phyloP scores from a whole-genome alignment of 1,139 yeast genomes.

The Saccharomyces pastorianus region DNA sequence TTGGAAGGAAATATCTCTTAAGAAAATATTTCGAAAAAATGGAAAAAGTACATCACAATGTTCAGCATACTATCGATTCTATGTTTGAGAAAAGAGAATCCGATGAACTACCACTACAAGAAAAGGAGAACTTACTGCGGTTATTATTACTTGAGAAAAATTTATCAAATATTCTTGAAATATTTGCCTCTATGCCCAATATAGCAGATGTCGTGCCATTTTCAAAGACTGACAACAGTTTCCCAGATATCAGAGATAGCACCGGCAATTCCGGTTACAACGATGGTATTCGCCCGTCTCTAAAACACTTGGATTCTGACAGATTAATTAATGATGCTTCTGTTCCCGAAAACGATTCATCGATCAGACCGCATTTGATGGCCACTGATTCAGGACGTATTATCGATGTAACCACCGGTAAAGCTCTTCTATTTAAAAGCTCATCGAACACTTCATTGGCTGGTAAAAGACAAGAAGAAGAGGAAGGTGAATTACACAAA shows the following conservation, averaged over 20 bases:
- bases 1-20: conserved; percentile 34
- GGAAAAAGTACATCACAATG: conserved; percentile 43
- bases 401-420: conserved; percentile 61
- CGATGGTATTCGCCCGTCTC: conserved; percentile 6
- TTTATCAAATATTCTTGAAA: conserved; percentile 53
- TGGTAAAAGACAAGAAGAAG: conserved; percentile 72
- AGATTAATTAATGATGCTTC: conserved; percentile 14
- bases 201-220: not conserved
- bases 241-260: conserved; percentile 10
- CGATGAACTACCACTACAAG: conserved; percentile 52
- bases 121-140: conserved; percentile 62
- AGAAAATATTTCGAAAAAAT: conserved; percentile 47
- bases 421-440: conserved; percentile 58
- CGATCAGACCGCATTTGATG: conserved; percentile 52
- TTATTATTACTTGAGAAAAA: conserved; percentile 59
- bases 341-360: conserved; percentile 10
- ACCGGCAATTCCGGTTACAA: conserved; percentile 5
- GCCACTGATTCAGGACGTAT: conserved; percentile 56
- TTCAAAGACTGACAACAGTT: conserved; percentile 10
- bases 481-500: conserved; percentile 86
- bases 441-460: conserved; percentile 58
- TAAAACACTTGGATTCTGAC: conserved; percentile 24
- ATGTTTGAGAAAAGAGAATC: conserved; percentile 51
- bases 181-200: conserved; percentile 33
- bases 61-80: conserved; percentile 53